These are phyloP conservation scores for Trichosporon coremiiforme DNA, from an alignment of 1,284 basidiomycete genomes.

Conservation along the genomic window DNA sequence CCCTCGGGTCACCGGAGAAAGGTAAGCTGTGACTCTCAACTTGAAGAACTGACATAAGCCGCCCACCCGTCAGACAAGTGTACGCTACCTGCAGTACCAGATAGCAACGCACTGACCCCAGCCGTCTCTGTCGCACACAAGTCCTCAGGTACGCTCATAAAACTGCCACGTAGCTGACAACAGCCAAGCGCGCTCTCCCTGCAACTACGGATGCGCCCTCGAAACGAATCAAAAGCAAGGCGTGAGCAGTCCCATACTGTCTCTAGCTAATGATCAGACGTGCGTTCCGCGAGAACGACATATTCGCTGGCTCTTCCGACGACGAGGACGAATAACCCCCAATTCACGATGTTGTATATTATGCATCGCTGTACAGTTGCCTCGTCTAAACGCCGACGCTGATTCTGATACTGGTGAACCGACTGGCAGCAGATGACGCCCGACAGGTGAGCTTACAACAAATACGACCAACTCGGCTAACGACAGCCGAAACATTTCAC, in stretches of 20 bases:
- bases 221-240: conserved; percentile 29
- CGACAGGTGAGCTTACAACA: too few relatives aligned
- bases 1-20: not conserved
- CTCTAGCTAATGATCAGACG: conserved; percentile 23
- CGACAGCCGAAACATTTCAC: too few relatives aligned
- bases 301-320: conserved; percentile 34
- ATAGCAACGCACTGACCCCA: not conserved
- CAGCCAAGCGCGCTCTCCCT: conserved; percentile 8
- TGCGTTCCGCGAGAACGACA: conserved; percentile 37
- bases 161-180: not conserved
- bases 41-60: not conserved
- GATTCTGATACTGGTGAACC: too few relatives aligned
- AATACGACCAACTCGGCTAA: too few relatives aligned
- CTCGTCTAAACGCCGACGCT: too few relatives aligned
- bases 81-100: not conserved
- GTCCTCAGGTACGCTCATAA: not conserved
- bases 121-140: not conserved
- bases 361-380: conserved; percentile 14
- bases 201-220: not conserved
- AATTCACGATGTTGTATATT: not conserved
- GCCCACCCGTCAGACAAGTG: not conserved
- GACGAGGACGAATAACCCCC: conserved; percentile 21
- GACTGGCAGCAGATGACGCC: too few relatives aligned
- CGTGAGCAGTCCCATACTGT: conserved; percentile 21
- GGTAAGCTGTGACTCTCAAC: not conserved